A percentile compares a stretch with the other conserved stretches of the same genome.
phyloP scores from a whole-genome alignment of 345 rosid genomes.

The Gossypium ekmanianum region DNA sequence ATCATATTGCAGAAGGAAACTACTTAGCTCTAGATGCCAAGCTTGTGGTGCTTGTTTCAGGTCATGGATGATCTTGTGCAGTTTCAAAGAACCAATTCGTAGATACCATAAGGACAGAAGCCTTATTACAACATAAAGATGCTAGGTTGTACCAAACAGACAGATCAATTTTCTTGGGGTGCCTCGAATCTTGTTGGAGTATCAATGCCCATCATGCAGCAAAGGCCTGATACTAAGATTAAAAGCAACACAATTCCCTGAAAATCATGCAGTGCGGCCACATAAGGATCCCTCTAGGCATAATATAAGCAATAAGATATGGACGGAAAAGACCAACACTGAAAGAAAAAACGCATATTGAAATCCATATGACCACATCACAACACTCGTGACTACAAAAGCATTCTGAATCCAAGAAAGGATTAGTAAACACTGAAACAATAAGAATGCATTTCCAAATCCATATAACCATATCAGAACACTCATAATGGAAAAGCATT shows the following conservation, averaged over 20 bases:
- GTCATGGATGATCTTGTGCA: background rate
- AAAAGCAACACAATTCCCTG: constrained; percentile 88
- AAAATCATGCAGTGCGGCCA: constrained; percentile 21
- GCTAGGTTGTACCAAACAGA: constrained; percentile 15
- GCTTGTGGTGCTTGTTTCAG: background rate
- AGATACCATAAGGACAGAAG: constrained; percentile 2
- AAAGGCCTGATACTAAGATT: constrained; percentile 83
- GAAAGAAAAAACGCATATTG: background rate
- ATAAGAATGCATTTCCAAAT: background rate
- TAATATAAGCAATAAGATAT: background rate
- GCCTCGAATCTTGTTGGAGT: constrained; percentile 91
- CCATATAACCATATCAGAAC: background rate
- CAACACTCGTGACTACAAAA: background rate
- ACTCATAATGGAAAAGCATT: background rate
- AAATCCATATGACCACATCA: background rate
- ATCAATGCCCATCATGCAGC: constrained; percentile 98
- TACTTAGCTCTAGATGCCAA: background rate
- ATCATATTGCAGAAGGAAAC: background rate
- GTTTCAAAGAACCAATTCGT: background rate
- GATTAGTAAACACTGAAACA: background rate
- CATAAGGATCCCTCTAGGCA: constrained; percentile 21
- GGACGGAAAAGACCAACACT: background rate
- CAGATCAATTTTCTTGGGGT: constrained; percentile 74
- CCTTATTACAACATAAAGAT: constrained; percentile 16
- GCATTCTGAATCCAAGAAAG: background rate